These are phyloP conservation scores for Lophiostoma macrostomum DNA, from an alignment of 495 filamentous ascomycete genomes.

Conservation along the genomic window DNA sequence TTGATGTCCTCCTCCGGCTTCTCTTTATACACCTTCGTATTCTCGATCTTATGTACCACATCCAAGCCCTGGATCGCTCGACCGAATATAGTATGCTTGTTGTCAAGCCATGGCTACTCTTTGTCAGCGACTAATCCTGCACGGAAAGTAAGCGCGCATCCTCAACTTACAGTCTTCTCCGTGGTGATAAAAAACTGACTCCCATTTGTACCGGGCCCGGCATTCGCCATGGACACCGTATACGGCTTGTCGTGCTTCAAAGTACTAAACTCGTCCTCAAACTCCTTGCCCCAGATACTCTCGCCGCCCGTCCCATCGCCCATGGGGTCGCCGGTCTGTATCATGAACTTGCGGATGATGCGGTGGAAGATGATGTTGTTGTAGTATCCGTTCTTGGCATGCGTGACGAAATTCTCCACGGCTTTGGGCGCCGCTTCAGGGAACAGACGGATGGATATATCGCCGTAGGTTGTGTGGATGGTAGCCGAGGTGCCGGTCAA, in stretches of 20 bases:
- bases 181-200: slow-evolving; percentile 97
- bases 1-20: slow-evolving; percentile 96
- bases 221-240: slow-evolving; percentile 96
- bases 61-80: slow-evolving; percentile 85
- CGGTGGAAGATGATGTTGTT: slow-evolving; percentile 97
- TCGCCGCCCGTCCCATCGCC: slow-evolving; percentile 96
- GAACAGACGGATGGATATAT: slow-evolving; percentile 92
- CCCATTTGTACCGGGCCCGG: slow-evolving; percentile 73
- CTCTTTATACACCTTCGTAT: slow-evolving; percentile 86
- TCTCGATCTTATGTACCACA: slow-evolving; percentile 96
- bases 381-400: slow-evolving; percentile 85
- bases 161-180: slow-evolving; percentile 71
- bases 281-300: slow-evolving; percentile 94
- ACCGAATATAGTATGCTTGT: slow-evolving; percentile 95
- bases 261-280: slow-evolving; percentile 90
- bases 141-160: neutral
- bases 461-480: slow-evolving; percentile 89
- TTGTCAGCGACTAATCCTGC: slow-evolving; percentile 5
- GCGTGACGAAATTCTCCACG: slow-evolving; percentile 98
- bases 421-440: slow-evolving; percentile 89
- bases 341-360: slow-evolving; percentile 98
- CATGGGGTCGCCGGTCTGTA: slow-evolving; percentile 85
- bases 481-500: slow-evolving; percentile 77
- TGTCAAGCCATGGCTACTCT: slow-evolving; percentile 79
- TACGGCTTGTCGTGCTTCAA: slow-evolving; percentile 95